Base-by-base conservation (phyloP, 2,329 filamentous ascomycete genomes). In the Epicoccum nigrum region DNA sequence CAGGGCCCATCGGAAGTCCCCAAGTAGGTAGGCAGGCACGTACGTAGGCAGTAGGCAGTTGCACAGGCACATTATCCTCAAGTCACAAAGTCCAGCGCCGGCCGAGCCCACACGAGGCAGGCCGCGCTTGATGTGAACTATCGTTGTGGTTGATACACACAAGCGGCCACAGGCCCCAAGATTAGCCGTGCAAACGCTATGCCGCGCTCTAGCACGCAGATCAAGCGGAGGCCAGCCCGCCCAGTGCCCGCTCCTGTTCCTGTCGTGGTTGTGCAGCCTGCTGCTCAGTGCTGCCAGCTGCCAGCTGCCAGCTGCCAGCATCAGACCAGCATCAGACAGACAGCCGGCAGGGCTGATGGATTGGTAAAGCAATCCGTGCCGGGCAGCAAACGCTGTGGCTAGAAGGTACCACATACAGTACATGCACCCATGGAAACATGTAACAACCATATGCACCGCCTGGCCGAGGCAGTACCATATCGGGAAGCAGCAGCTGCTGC, bases 141-240 rank as follows among this genome's bases (percentile, higher is more conserved):
- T 37, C 32, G 20, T 38, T 20, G 35, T n/a, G n/a, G n/a, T n/a
- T n/a, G n/a, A n/a, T n/a, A 38, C 25, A 16, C 20, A 38, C 35
- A 15, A n/a, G 37, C 37, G 37, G 23, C 23, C 37, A 39, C n/a
- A 27, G 21, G 7, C 37, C 37, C 23, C 37, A 39, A 28, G 20
- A 65, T 64, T 67, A 64, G 39, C 65, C 65, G 34, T 60, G 61
- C 53, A 59, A 60, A 63, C 61, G 61, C 59, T 56, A 55, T 62
- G 54, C 60, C 58, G 43, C 53, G 30, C 40, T 40, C 51, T 55
- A 60, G 55, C 54, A 48, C 40, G 59, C 57, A 62, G 63, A 66
- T 66, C 63, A 58, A 55, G 49, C 65, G 65, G 68, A 67, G 58
- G 44, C 56, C 42, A 51, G 56, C 49, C 64, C 63, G 57, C 55